These are phyloP conservation scores for Aphanoascus verrucosus DNA, from an alignment of 2,329 filamentous ascomycete species.

Conservation along the genomic window DNA sequence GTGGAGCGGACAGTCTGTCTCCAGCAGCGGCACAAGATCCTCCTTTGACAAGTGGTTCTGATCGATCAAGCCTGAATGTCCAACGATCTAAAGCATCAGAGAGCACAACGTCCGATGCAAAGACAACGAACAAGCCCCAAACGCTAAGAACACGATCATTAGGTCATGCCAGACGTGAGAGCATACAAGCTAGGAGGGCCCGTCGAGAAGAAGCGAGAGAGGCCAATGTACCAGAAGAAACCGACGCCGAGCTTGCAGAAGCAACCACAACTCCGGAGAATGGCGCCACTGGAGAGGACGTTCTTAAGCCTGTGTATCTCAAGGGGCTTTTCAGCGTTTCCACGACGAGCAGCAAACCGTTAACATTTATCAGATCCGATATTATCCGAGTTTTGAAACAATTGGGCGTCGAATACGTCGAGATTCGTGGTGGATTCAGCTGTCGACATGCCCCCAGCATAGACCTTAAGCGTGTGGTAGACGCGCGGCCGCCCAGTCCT, in stretches of 20 bases:
- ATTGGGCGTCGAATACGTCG: constrained; percentile 78
- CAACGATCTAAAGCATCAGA: constrained; percentile 39
- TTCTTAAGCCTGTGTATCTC: constrained; percentile 79
- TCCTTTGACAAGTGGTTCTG: constrained; percentile 66
- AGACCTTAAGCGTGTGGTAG: constrained; percentile 63
- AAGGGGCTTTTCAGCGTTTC: constrained; percentile 96
- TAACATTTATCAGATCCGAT: constrained; percentile 74
- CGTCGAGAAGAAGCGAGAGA: constrained; percentile 61
- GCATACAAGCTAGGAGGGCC: constrained; percentile 75
- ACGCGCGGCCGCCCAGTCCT: constrained; percentile 50
- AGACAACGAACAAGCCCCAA: constrained; percentile 47
- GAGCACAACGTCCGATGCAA: constrained; percentile 43
- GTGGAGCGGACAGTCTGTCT: constrained; percentile 44
- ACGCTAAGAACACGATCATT: constrained; percentile 73
- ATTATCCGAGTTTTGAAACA: constrained; percentile 82
- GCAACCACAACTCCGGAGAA: constrained; percentile 43
- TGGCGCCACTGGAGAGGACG: constrained; percentile 54
- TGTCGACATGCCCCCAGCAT: constrained; percentile 86
- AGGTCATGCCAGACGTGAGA: constrained; percentile 79
- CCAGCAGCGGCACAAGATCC: constrained; percentile 50
- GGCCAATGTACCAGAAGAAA: constrained; percentile 80
- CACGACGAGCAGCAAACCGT: constrained; percentile 85
- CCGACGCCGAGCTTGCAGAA: constrained; percentile 63
- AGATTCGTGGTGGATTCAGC: constrained; percentile 87
- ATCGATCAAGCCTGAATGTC: constrained; percentile 51